Percentiles rank a stretch among this genome's conserved stretches.
Conservation (phyloP, 371 early-diverging fungal species). For the Catenaria anguillulae region DNA sequence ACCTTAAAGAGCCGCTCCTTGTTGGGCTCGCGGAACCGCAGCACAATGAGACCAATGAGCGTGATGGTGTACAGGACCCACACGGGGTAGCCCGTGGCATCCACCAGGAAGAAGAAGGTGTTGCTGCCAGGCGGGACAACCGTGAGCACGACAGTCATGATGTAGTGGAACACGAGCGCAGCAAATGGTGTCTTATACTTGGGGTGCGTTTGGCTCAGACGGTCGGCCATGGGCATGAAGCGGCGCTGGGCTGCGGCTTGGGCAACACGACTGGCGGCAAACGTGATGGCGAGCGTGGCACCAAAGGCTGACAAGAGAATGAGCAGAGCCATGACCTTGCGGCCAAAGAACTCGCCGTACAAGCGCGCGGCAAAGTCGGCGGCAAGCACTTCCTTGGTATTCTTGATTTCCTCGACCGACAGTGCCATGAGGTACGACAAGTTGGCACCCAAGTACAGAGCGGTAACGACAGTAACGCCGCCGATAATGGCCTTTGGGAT, state of each 20-base stretch:
- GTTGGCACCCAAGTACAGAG: constrained; percentile 20
- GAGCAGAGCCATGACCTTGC: constrained; percentile 13
- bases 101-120: constrained; percentile 21
- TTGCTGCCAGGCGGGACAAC: constrained; percentile 18
- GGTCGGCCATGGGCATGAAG: constrained; percentile 14
- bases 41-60: constrained; percentile 16
- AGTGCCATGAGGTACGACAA: constrained; percentile 19
- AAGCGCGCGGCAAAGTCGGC: constrained; percentile 16
- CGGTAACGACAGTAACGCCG: constrained; percentile 15
- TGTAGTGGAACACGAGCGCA: constrained; percentile 14
- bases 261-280: constrained; percentile 19
- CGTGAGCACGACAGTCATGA: constrained; percentile 13
- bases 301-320: background rate
- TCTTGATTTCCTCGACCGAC: constrained; percentile 10
- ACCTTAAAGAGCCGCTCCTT: constrained; percentile 12
- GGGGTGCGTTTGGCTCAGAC: constrained; percentile 11
- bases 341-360: constrained; percentile 18
- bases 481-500: constrained; percentile 20
- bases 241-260: constrained; percentile 20
- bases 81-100: constrained; percentile 18
- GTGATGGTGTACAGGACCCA: constrained; percentile 10
- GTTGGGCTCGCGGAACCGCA: constrained; percentile 1
- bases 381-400: background rate
- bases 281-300: constrained; percentile 17
- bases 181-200: constrained; percentile 17